phyloP scores from a whole-genome alignment of 352 stramenopile species.

The Phytophthora sojae region DNA sequence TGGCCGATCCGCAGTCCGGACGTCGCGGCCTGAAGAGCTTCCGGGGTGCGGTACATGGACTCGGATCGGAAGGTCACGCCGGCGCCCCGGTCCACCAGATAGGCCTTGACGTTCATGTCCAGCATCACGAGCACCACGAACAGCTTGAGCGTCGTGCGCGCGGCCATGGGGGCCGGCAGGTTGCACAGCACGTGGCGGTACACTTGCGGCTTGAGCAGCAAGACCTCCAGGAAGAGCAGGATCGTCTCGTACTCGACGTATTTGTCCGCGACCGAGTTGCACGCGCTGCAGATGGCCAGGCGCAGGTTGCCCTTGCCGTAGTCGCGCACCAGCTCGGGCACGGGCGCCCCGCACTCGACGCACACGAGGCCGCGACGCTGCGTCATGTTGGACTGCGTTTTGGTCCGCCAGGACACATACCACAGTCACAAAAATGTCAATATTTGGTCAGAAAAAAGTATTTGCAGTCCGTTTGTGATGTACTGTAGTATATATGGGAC shows the following conservation, averaged over 20 bases:
- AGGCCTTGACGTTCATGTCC: constrained; percentile 89
- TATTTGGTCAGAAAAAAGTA: too few species aligned
- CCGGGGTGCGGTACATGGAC: constrained; percentile 57
- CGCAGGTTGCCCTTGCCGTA: constrained; percentile 89
- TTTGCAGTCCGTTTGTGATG: too few species aligned
- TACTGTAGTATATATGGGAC: too few species aligned
- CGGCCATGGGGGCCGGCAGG: constrained; percentile 53
- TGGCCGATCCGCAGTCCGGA: constrained; percentile 74
- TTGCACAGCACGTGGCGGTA: constrained; percentile 90
- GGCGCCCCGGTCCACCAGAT: constrained; percentile 72
- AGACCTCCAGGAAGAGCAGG: constrained; percentile 86
- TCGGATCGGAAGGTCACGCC: constrained; percentile 66
- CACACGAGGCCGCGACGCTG: constrained; percentile 53
- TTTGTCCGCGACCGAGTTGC: constrained; percentile 83
- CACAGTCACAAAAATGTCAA: not conserved
- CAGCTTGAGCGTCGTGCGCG: constrained; percentile 70
- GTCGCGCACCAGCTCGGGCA: constrained; percentile 77
- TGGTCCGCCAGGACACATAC: too few species aligned
- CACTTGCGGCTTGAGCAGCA: constrained; percentile 86
- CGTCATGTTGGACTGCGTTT: too few species aligned
- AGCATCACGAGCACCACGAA: constrained; percentile 85
- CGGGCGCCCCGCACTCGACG: constrained; percentile 77
- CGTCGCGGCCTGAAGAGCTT: constrained; percentile 40
- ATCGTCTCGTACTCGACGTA: constrained; percentile 91
- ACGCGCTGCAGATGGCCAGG: constrained; percentile 71